Evolutionary conservation across 305 asterid species (phyloP), one percentile per base, ranked within the genome.

Genomic region (Plantago rigida): DNA sequence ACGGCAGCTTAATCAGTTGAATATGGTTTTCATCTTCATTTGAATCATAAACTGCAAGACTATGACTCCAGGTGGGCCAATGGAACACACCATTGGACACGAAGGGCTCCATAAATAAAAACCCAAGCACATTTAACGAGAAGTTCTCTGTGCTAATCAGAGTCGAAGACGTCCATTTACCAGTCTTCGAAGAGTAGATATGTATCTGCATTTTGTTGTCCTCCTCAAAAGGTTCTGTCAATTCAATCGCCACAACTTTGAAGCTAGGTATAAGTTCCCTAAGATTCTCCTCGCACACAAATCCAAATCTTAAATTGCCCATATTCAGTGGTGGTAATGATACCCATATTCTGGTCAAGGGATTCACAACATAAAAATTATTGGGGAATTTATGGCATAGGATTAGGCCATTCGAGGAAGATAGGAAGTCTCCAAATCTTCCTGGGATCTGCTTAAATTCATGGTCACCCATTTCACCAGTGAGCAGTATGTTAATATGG

Each of bases 31-130:
- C 48, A 5, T 46, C 12, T 9, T 0, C 4, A 14, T 9, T 41
- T 19, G 64, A 7, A 59, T 45, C 64, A 4, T 59, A 59, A 59
- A 59, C 52, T 10, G 22, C 36, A 11, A 58, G 36, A 0, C 9
- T 4, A 13, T 0, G n/a, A 2, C 9, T 6, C 15, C 0, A 2
- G 41, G 17, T 4, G 39, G 14, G 13, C 62, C 62, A 58, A 10
- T 58, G 51, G 10, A 58, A 22, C 22, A 59, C 53, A 45, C 52
- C 22, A 7, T 59, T 26, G 51, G 9, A 22, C 11, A 59, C 53
- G 5, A 24, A 11, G 26, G 26, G 26, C 26, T 22, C 26, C 26
- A 22, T 22, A 22, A 22, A 17, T 17, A 17, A 17, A 17, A 17
- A 17, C 19, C 19, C 19, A 17, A 17, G 19, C 19, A 17, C 19